phyloP scores from a whole-genome alignment of 2,329 filamentous ascomycete species.

The Cercospora sp. region DNA sequence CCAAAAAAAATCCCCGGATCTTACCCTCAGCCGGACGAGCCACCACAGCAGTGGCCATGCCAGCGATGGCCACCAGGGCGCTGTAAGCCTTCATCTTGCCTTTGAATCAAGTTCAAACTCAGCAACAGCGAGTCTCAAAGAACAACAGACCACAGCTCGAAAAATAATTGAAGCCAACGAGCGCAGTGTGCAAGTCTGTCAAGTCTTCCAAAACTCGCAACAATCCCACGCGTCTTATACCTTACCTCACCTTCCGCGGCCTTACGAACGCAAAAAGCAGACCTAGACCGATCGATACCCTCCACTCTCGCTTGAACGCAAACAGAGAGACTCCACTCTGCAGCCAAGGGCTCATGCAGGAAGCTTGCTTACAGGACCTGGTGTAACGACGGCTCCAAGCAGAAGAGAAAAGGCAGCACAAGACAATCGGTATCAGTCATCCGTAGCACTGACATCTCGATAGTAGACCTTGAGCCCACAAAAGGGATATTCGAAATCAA shows the following conservation, averaged over 20 bases:
- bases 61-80: not conserved
- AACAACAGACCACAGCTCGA: not conserved
- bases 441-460: not conserved
- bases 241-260: not conserved
- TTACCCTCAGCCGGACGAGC: not conserved
- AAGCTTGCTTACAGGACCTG: not conserved
- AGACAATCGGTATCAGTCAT: not conserved
- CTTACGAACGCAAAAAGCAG: not conserved
- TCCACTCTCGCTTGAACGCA: not conserved
- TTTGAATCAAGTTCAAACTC: not conserved
- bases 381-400: not conserved
- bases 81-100: conserved; percentile 10
- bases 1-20: no score
- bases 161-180: not conserved
- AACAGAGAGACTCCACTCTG: not conserved
- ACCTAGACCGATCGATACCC: not conserved
- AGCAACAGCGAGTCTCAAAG: not conserved
- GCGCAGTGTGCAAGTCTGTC: not conserved
- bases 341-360: not conserved
- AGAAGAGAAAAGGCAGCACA: not conserved
- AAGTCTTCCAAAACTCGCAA: not conserved
- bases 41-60: not conserved
- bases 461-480: not conserved
- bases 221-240: not conserved
- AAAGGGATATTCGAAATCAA: not conserved